Conservation (phyloP, 2,329 filamentous ascomycete species). For the Diaporthe destruens region DNA sequence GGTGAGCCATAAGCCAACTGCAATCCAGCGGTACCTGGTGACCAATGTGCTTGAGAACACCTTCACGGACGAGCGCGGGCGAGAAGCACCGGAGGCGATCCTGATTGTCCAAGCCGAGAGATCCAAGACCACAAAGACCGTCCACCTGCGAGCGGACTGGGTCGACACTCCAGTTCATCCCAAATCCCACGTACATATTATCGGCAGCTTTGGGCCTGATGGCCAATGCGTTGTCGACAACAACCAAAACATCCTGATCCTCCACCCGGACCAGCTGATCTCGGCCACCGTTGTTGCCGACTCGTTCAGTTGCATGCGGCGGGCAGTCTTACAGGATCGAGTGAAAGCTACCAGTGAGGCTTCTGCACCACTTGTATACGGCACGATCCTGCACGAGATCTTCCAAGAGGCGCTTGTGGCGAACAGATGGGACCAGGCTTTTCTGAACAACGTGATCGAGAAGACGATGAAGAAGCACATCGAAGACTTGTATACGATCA, state of each 20-base stretch:
- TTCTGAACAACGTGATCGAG: conserved; percentile 75
- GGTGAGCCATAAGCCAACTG: conserved; percentile 75
- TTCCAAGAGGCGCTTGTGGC: conserved; percentile 90
- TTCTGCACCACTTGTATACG: conserved; percentile 87
- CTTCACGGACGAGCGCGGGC: conserved; percentile 74
- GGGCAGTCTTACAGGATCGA: conserved; percentile 93
- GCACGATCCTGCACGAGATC: conserved; percentile 92
- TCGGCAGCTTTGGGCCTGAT: conserved; percentile 77
- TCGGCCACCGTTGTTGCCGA: conserved; percentile 97
- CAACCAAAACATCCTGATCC: conserved; percentile 83
- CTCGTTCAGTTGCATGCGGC: conserved; percentile 90
- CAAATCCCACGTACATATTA: conserved; percentile 86
- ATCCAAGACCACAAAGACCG: conserved; percentile 72
- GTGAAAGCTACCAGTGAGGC: conserved; percentile 90
- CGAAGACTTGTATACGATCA: conserved; percentile 91
- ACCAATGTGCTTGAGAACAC: conserved; percentile 78
- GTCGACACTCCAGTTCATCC: conserved; percentile 80
- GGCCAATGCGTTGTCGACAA: conserved; percentile 89
- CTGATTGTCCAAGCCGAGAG: conserved; percentile 86
- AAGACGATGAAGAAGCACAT: conserved; percentile 80
- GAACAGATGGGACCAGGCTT: conserved; percentile 82
- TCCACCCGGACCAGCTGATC: conserved; percentile 95
- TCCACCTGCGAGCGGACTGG: conserved; percentile 89
- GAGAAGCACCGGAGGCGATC: conserved; percentile 78
- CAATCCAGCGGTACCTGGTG: conserved; percentile 89